A percentile compares a stretch with the other conserved stretches of the same genome.
Conservation (phyloP, 331 rosid genomes). For the Malus hybrid region DNA sequence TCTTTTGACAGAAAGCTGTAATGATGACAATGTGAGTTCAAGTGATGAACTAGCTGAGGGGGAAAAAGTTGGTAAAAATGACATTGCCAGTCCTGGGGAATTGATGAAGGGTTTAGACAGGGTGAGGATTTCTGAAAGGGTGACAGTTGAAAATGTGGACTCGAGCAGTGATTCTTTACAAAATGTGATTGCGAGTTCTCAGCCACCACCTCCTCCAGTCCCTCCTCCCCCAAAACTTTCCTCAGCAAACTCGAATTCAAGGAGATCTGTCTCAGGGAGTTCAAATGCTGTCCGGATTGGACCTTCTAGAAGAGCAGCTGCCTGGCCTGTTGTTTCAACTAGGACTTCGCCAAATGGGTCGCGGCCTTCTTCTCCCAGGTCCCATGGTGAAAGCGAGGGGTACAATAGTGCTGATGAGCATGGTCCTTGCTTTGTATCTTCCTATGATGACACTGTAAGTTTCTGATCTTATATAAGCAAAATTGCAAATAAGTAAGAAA, state of each 20-base stretch:
- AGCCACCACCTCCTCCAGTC: conserved; percentile 92
- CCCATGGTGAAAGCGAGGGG: conserved; percentile 85
- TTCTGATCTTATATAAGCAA: background rate
- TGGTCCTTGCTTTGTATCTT: conserved; percentile 56
- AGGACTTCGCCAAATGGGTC: conserved; percentile 74
- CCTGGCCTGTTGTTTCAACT: conserved; percentile 64
- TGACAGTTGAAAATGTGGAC: conserved; percentile 27
- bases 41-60: conserved; percentile 29
- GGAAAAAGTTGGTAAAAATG: conserved; percentile 40
- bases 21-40: conserved; percentile 33
- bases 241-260: conserved; percentile 35
- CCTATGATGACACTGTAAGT: conserved; percentile 80
- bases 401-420: conserved; percentile 96
- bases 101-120: conserved; percentile 23
- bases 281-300: conserved; percentile 47
- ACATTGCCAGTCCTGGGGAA: conserved; percentile 28
- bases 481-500: background rate
- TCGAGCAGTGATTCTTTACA: conserved; percentile 20
- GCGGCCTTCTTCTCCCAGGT: conserved; percentile 85
- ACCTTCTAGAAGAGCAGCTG: conserved; percentile 53
- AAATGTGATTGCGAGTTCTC: conserved; percentile 28
- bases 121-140: conserved; percentile 33
- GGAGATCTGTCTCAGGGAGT: conserved; percentile 45
- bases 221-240: conserved; percentile 68
- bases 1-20: conserved; percentile 23